Evolutionary conservation across 345 rosid species (phyloP).

Genomic region (Ceriops decandra): DNA sequence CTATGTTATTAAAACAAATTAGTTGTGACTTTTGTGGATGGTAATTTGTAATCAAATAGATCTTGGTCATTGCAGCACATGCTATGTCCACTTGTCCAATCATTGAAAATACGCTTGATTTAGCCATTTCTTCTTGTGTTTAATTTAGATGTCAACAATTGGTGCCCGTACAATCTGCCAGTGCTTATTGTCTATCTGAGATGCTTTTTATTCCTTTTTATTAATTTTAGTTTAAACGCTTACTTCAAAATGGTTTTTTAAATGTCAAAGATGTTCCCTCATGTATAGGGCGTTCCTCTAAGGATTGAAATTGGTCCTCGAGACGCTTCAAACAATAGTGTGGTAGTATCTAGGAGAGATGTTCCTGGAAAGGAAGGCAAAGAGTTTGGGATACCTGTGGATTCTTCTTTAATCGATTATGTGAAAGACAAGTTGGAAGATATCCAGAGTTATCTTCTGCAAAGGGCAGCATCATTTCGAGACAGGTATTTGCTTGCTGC

Average conservation of each 20-base stretch:
- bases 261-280: conserved; percentile 13
- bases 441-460: conserved; percentile 77
- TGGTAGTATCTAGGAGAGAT: conserved; percentile 87
- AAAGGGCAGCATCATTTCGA: conserved; percentile 59
- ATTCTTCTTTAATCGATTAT: conserved; percentile 60
- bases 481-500: conserved; percentile 52
- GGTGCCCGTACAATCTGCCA: not conserved
- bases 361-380: conserved; percentile 90
- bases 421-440: conserved; percentile 89
- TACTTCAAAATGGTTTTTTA: not conserved
- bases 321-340: conserved; percentile 74
- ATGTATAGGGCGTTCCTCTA: conserved; percentile 68
- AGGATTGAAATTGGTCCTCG: conserved; percentile 96
- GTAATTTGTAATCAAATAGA: not conserved
- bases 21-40: not conserved
- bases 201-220: too few species aligned
- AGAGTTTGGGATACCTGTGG: conserved; percentile 89
- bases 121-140: not conserved
- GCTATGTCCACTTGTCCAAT: too few species aligned
- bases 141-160: not conserved
- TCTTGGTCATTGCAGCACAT: not conserved
- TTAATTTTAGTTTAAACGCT: too few species aligned
- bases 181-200: not conserved
- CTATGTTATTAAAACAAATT: not conserved
- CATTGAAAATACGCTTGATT: not conserved